Conservation (phyloP, 257 asterid species). For the Primulina huaijiensis region DNA sequence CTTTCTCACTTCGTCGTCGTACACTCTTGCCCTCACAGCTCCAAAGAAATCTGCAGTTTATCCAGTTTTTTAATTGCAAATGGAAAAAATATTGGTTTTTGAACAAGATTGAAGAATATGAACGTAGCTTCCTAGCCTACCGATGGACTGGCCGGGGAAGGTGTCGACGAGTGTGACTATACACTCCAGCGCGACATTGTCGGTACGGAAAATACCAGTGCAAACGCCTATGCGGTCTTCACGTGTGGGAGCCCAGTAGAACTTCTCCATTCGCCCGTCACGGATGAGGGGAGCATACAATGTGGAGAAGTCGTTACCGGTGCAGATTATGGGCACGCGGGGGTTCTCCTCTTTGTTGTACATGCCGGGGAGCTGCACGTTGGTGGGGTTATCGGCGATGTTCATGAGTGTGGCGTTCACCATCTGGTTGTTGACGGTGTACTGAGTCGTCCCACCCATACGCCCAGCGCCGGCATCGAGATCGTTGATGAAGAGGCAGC, state of each 20-base stretch:
- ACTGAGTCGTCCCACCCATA: background rate
- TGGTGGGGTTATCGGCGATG: background rate
- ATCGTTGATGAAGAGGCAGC: background rate
- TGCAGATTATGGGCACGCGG: background rate
- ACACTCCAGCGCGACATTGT: background rate
- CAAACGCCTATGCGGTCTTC: background rate
- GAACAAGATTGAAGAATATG: too few species aligned
- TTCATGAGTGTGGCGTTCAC: background rate
- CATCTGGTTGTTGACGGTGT: background rate
- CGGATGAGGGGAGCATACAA: background rate
- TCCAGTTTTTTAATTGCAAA: background rate
- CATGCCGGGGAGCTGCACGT: background rate
- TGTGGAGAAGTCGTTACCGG: background rate
- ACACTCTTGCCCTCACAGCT: constrained; percentile 4
- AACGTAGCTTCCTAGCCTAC: background rate
- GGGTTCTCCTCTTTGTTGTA: background rate
- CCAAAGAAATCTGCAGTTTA: constrained; percentile 2
- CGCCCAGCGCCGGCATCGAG: background rate
- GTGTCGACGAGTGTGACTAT: background rate
- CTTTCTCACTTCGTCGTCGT: constrained; percentile 2
- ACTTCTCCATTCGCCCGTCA: background rate
- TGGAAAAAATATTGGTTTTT: too few species aligned
- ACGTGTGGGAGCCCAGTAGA: background rate
- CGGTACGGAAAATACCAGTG: background rate
- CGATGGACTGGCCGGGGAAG: background rate